Evolutionary conservation across 441 rosid genomes (phyloP), one percentile per base, ranked within the genome.

Genomic region (Arabidopsis lyrata): DNA sequence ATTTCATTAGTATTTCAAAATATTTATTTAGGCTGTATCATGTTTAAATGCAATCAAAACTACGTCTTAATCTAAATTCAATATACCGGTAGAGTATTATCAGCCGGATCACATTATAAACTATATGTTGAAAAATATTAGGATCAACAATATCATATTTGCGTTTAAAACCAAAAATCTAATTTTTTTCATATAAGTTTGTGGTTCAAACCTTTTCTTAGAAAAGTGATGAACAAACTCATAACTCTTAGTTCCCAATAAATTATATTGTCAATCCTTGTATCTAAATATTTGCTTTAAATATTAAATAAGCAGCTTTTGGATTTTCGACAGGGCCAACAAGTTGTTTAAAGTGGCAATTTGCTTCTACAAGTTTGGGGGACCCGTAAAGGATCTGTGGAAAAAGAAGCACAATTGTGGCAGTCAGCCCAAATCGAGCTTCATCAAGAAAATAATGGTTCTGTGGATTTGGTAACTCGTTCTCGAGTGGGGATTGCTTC

Each of bases 341-440:
- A 34, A 57, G 53, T 48, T 57, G 66, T 65, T 55, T 36, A 73
- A 65, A n/a, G 77, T 65, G 49, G 71, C 77, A 73, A 73, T 52
- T 62, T 75, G 74, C 68, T 44, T 68, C 64, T 27, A 35, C 54
- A 69, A 69, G n/a, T n/a, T n/a, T n/a, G n/a, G n/a, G n/a, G n/a
- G n/a, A n/a, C n/a, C n/a, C n/a, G n/a, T n/a, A n/a, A n/a, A n/a
- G n/a, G n/a, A n/a, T n/a, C n/a, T n/a, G n/a, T n/a, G n/a, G n/a
- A n/a, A n/a, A n/a, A n/a, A n/a, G n/a, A n/a, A n/a, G n/a, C n/a
- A n/a, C n/a, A n/a, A n/a, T n/a, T n/a, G n/a, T n/a, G n/a, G n/a
- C n/a, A n/a, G n/a, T n/a, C n/a, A n/a, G n/a, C n/a, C n/a, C n/a
- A n/a, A n/a, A n/a, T n/a, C n/a, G n/a, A n/a, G n/a, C n/a, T n/a